Evolutionary conservation across 139 green algal genomes (phyloP).

Genomic region (Closterium sp.): DNA sequence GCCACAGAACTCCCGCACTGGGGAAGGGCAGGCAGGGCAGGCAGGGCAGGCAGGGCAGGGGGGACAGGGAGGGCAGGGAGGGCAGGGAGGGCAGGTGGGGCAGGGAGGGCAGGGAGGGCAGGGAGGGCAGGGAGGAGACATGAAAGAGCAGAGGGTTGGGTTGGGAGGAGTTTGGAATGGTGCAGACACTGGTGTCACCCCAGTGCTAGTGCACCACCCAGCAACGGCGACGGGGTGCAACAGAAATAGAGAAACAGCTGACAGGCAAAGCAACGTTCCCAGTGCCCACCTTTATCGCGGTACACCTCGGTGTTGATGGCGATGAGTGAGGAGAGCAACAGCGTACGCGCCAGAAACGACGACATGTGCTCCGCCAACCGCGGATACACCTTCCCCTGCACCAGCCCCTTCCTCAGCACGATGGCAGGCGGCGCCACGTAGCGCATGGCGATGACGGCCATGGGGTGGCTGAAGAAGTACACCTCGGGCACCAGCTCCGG

Average conservation of each 20-base stretch:
- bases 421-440: slow-evolving; percentile 82
- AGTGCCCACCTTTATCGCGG: background rate
- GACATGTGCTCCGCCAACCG: slow-evolving; percentile 70
- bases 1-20: slow-evolving; percentile 28
- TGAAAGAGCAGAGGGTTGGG: background rate
- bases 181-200: too few species aligned
- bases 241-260: too few species aligned
- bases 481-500: slow-evolving; percentile 78
- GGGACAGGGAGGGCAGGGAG: too few species aligned
- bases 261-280: too few species aligned
- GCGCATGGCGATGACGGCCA: slow-evolving; percentile 58
- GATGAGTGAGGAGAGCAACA: slow-evolving; percentile 86
- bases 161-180: too few species aligned
- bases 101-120: too few species aligned
- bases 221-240: too few species aligned
- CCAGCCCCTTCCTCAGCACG: slow-evolving; percentile 77
- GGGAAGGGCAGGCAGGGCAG: background rate
- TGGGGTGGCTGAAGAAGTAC: slow-evolving; percentile 19
- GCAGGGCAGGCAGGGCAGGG: too few species aligned
- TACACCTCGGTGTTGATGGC: slow-evolving; percentile 13
- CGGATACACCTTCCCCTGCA: slow-evolving; percentile 66
- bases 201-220: too few species aligned
- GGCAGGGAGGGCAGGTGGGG: too few species aligned
- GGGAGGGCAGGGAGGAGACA: background rate
- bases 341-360: slow-evolving; percentile 62